Conservation (phyloP, 805 yeast species). For the Komagataella pastoris region DNA sequence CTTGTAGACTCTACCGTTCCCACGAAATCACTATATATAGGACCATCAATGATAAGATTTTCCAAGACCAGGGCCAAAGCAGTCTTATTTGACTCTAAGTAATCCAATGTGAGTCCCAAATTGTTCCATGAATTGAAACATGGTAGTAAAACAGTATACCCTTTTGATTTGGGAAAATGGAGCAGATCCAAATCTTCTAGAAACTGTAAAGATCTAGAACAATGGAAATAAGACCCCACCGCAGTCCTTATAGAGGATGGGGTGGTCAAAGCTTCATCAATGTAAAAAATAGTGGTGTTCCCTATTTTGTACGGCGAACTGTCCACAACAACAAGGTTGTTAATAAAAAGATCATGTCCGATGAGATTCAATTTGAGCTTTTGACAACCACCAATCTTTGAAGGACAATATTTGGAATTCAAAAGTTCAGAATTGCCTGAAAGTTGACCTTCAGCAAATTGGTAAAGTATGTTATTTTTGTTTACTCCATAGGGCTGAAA, state of each 20-base stretch:
- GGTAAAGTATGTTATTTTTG: constrained; percentile 37
- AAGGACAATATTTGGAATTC: constrained; percentile 41
- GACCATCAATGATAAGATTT: constrained; percentile 45
- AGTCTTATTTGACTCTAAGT: constrained; percentile 37
- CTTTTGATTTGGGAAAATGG: constrained; percentile 32
- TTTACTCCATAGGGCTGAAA: neutral
- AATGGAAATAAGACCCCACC: constrained; percentile 47
- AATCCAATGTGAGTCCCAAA: constrained; percentile 45
- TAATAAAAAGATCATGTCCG: constrained; percentile 27
- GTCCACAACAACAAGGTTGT: constrained; percentile 39
- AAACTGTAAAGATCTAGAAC: constrained; percentile 51
- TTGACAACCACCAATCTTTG: constrained; percentile 55
- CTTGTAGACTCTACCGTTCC: constrained; percentile 15
- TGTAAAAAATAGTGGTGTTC: constrained; percentile 50
- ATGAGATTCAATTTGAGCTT: constrained; percentile 26
- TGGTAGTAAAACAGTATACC: constrained; percentile 72
- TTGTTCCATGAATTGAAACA: constrained; percentile 61
- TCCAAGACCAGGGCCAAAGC: constrained; percentile 39
- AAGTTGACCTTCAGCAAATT: constrained; percentile 38
- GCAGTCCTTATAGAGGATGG: constrained; percentile 58
- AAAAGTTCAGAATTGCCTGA: constrained; percentile 24
- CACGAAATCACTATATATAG: constrained; percentile 53
- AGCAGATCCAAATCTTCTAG: constrained; percentile 38
- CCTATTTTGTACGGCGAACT: constrained; percentile 37
- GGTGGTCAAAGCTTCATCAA: constrained; percentile 43